Conservation (phyloP, 352 stramenopile genomes). For the Phytophthora idaei region DNA sequence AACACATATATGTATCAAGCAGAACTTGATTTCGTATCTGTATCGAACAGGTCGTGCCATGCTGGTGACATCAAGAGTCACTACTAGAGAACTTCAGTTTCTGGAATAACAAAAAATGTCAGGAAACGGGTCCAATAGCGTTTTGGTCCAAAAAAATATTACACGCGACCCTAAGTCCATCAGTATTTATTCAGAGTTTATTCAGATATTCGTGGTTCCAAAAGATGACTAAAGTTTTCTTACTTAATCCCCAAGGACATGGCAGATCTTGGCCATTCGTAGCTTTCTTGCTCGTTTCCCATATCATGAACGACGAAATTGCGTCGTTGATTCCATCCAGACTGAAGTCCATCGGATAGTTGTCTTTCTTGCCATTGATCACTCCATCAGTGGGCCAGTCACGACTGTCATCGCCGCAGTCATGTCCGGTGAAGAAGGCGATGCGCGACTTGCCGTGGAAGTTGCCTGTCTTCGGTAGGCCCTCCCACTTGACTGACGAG, state of each 20-base stretch:
- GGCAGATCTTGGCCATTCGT: conserved; percentile 18
- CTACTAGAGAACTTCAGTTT: not conserved
- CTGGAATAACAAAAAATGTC: too few species aligned
- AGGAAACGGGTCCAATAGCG: too few species aligned
- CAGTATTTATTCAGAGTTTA: too few species aligned
- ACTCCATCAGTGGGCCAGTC: conserved; percentile 24
- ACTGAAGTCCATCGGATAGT: conserved; percentile 31
- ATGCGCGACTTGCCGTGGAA: conserved; percentile 31
- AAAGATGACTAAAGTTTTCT: not conserved
- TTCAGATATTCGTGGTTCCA: too few species aligned
- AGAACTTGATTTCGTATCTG: not conserved
- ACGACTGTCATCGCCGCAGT: conserved; percentile 14
- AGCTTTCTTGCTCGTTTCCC: conserved; percentile 20
- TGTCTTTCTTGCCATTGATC: conserved; percentile 21
- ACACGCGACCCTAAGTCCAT: too few species aligned
- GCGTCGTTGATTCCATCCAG: conserved; percentile 28
- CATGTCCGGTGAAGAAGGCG: conserved; percentile 25
- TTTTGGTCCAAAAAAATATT: too few species aligned
- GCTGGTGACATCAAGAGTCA: not conserved
- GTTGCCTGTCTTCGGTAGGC: conserved; percentile 2
- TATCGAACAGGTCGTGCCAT: too few species aligned
- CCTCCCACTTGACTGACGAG: conserved; percentile 35
- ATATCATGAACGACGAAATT: conserved; percentile 37
- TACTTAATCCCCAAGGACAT: conserved; percentile 22
- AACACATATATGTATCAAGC: not conserved